Percentiles rank a stretch among this genome's conserved stretches.
These are phyloP conservation scores for Trichomonas vaginalis DNA, from an alignment of 208 protist genomes.

Conservation along the genomic window DNA sequence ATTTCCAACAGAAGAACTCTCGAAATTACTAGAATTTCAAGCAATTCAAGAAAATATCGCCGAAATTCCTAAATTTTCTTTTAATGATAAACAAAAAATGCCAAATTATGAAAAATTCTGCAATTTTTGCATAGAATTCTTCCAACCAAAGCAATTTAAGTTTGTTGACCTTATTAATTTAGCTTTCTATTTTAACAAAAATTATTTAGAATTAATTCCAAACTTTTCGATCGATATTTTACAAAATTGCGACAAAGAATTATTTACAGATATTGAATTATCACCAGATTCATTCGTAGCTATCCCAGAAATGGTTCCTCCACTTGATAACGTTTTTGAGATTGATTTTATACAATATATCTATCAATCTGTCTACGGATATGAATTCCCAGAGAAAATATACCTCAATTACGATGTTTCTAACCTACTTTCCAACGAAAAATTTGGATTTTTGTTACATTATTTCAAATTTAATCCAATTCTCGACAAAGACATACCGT, in stretches of 20 bases:
- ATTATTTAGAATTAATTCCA: not conserved
- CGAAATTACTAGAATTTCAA: not conserved
- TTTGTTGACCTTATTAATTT: not conserved
- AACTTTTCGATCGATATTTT: not conserved
- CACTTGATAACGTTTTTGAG: not conserved
- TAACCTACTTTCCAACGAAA: not conserved
- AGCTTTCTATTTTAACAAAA: not conserved
- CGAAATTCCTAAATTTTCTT: not conserved
- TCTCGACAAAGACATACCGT: not conserved
- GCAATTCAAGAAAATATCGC: not conserved
- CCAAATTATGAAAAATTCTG: not conserved
- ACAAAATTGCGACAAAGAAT: not conserved
- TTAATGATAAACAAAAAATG: not conserved
- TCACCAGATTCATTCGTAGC: not conserved
- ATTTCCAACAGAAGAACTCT: not conserved
- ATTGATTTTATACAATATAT: not conserved
- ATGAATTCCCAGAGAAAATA: not conserved
- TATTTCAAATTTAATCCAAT: not conserved
- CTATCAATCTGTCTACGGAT: not conserved
- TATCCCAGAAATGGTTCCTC: not conserved
- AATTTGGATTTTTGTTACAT: not conserved
- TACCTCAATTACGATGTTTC: not conserved
- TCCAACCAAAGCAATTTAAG: not conserved
- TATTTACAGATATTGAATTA: not conserved
- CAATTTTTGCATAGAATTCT: not conserved